Percentiles rank a stretch among this genome's conserved stretches.
Evolutionary conservation across 2,329 filamentous ascomycete species (phyloP).

Genomic region (Laburnicola sp.): DNA sequence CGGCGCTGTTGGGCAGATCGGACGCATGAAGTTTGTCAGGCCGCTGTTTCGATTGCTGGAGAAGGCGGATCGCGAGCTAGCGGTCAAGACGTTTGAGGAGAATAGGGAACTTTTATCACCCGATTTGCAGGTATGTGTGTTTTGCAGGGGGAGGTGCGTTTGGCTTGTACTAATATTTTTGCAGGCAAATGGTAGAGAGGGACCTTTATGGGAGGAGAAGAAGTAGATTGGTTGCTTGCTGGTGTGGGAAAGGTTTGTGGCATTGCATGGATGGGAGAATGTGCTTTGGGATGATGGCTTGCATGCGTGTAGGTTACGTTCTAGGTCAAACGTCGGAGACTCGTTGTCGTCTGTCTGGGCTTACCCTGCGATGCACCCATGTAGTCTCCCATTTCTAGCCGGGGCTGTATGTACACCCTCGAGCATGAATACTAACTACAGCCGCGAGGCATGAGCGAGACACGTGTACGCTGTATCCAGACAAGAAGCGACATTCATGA

Average conservation of each 20-base stretch:
- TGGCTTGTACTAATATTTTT: slow-evolving; percentile 8
- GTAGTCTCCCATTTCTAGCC: too few relatives aligned
- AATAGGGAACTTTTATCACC: slow-evolving; percentile 94
- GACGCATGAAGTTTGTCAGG: slow-evolving; percentile 95
- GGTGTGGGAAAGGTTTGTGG: not conserved
- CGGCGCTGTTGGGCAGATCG: slow-evolving; percentile 77
- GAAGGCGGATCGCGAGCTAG: slow-evolving; percentile 72
- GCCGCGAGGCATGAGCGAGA: too few relatives aligned
- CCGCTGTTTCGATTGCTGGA: slow-evolving; percentile 79
- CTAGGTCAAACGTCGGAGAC: too few relatives aligned
- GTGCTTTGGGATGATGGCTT: too few relatives aligned
- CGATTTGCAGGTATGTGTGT: slow-evolving; percentile 68
- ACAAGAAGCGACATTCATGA: too few relatives aligned
- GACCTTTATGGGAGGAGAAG: slow-evolving; percentile 61
- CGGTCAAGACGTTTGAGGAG: slow-evolving; percentile 80
- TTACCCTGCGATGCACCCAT: too few relatives aligned
- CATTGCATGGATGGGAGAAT: too few relatives aligned
- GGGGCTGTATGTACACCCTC: too few relatives aligned
- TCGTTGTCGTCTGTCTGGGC: too few relatives aligned
- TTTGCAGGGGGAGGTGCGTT: not conserved
- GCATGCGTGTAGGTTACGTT: too few relatives aligned
- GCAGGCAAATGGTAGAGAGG: slow-evolving; percentile 73
- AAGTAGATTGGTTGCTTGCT: slow-evolving; percentile 11
- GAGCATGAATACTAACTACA: too few relatives aligned
- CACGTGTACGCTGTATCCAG: too few relatives aligned